Percentiles rank a stretch among this genome's conserved stretches.
Conservation (phyloP, 345 rosid species). For the Pistacia vera region DNA sequence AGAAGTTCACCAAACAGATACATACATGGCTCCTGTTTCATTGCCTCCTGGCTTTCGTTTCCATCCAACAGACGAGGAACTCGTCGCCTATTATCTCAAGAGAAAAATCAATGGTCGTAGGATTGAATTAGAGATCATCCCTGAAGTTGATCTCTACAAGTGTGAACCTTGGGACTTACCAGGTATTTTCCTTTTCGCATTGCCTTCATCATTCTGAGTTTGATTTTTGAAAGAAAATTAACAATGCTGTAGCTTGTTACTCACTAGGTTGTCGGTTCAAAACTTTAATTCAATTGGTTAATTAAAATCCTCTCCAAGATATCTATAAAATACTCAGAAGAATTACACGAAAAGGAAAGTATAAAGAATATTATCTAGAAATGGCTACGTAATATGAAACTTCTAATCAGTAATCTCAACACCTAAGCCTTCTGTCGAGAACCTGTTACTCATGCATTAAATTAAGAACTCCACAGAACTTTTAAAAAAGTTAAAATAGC, state of each 20-base stretch:
- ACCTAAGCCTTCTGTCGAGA: background rate
- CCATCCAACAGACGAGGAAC: constrained; percentile 86
- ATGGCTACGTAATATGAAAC: background rate
- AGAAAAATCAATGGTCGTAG: constrained; percentile 64
- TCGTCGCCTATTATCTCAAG: constrained; percentile 72
- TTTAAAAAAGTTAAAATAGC: background rate
- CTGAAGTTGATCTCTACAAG: constrained; percentile 80
- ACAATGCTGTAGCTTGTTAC: background rate
- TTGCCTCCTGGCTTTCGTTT: constrained; percentile 82
- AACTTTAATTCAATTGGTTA: no score
- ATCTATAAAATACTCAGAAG: background rate
- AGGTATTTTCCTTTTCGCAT: constrained; percentile 33
- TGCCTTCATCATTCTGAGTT: background rate
- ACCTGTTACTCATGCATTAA: background rate
- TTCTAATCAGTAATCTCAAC: background rate
- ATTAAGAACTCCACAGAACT: background rate
- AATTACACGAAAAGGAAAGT: constrained; percentile 3
- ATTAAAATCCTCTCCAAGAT: no score
- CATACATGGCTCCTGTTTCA: constrained; percentile 65
- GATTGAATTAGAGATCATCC: constrained; percentile 70
- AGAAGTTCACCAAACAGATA: background rate
- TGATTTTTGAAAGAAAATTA: background rate
- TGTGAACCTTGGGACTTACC: constrained; percentile 92
- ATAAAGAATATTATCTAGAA: background rate
- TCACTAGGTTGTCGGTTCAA: no score